phyloP scores from a whole-genome alignment of 2,329 filamentous ascomycete genomes.

The Colletotrichum sp. region DNA sequence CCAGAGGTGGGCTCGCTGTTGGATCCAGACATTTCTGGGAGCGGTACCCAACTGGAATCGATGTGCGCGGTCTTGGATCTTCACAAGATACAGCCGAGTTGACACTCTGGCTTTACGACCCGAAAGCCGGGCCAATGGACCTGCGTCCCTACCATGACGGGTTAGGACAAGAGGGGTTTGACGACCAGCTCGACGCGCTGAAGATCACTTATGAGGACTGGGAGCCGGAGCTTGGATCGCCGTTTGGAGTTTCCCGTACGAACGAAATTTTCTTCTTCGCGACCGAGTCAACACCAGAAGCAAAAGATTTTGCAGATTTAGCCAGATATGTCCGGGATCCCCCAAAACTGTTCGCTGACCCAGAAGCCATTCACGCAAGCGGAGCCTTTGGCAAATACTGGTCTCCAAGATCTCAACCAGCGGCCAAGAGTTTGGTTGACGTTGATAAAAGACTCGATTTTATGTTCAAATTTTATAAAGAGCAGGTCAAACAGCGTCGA shows the following conservation, averaged over 20 bases:
- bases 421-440: conserved; percentile 34
- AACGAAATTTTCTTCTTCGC: conserved; percentile 61
- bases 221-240: conserved; percentile 58
- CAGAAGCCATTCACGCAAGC: conserved; percentile 54
- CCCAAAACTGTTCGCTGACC: conserved; percentile 53
- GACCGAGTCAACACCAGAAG: conserved; percentile 57
- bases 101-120: conserved; percentile 67
- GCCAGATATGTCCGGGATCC: conserved; percentile 54
- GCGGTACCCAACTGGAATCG: conserved; percentile 62
- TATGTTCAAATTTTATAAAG: conserved; percentile 58
- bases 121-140: conserved; percentile 59
- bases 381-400: conserved; percentile 61
- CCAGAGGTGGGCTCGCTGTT: conserved; percentile 60
- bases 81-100: conserved; percentile 52
- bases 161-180: conserved; percentile 59
- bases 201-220: conserved; percentile 70
- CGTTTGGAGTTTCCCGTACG: conserved; percentile 62
- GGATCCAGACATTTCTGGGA: conserved; percentile 69
- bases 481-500: conserved; percentile 58
- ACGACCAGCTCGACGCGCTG: conserved; percentile 62
- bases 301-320: conserved; percentile 47
- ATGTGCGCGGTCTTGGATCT: conserved; percentile 54
- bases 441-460: conserved; percentile 62
- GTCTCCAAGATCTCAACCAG: conserved; percentile 30
- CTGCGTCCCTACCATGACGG: conserved; percentile 63